These are phyloP conservation scores for Erigeron canadensis DNA, from an alignment of 129 eudicot species.

Conservation along the genomic window DNA sequence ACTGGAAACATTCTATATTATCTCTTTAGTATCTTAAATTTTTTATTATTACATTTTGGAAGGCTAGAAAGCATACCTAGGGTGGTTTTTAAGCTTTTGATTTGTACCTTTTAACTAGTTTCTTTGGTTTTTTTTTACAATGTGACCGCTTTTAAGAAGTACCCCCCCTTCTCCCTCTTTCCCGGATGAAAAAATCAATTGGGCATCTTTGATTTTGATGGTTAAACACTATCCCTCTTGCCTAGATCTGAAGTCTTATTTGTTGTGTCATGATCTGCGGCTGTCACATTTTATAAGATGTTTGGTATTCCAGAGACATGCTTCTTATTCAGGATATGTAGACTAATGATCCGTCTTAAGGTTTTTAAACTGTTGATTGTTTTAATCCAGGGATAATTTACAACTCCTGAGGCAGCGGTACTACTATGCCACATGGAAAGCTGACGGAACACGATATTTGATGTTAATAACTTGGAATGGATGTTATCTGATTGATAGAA, in stretches of 20 bases:
- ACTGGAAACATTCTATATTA: not conserved
- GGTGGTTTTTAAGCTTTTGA: not conserved
- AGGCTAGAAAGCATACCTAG: not conserved
- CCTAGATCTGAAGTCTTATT: not conserved
- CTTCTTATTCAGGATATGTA: not conserved
- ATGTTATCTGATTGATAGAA: constrained; percentile 61
- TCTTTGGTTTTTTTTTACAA: not conserved
- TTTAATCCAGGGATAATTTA: constrained; percentile 41
- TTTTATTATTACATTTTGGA: not conserved
- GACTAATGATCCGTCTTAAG: constrained; percentile 13
- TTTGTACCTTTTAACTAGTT: not conserved
- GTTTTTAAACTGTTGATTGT: constrained; percentile 22
- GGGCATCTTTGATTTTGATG: not conserved
- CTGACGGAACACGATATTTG: constrained; percentile 75
- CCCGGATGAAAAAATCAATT: not conserved
- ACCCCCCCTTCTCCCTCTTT: too few species aligned
- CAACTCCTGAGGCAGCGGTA: constrained; percentile 67
- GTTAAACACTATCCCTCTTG: not conserved
- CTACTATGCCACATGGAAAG: constrained; percentile 81
- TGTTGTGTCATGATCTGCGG: not conserved
- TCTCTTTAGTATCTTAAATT: not conserved
- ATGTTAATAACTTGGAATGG: constrained; percentile 65
- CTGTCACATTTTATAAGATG: not conserved
- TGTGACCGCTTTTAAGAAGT: not conserved
- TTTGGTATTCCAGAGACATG: not conserved